Evolutionary conservation across 306 rosid species (phyloP).

Genomic region (Aeschynomene evenia): DNA sequence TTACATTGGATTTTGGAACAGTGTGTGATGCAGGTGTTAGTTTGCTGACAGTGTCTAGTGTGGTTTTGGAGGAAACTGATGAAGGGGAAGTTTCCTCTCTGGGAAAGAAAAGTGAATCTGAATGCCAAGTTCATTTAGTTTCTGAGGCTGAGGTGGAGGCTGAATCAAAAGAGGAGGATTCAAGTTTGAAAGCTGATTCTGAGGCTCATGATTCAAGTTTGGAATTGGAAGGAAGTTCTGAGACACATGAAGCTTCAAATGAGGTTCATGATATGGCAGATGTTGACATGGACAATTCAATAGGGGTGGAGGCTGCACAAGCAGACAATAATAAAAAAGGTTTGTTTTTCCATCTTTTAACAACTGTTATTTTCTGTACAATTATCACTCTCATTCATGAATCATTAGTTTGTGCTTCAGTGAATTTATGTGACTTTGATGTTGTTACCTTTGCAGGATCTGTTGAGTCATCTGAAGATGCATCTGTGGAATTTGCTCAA

Average conservation of each 20-base stretch:
- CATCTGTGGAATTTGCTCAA: slow-evolving; percentile 5
- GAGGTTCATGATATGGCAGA: slow-evolving; percentile 25
- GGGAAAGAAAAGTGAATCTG: slow-evolving; percentile 2
- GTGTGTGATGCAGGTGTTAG: slow-evolving; percentile 36
- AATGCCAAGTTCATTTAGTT: slow-evolving; percentile 4
- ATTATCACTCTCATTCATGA: not conserved
- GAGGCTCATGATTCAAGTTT: not conserved
- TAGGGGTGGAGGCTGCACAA: slow-evolving; percentile 6
- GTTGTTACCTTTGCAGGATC: slow-evolving; percentile 27
- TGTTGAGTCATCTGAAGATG: not conserved
- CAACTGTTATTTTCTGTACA: not conserved
- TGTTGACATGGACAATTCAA: not conserved
- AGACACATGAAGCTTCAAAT: not conserved
- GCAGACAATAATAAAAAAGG: slow-evolving; percentile 24
- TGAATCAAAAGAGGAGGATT: slow-evolving; percentile 5
- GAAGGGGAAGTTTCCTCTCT: slow-evolving; percentile 38
- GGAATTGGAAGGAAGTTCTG: slow-evolving; percentile 14
- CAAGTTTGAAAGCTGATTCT: not conserved
- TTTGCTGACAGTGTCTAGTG: slow-evolving; percentile 21
- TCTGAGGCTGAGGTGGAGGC: not conserved
- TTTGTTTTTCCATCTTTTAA: slow-evolving; percentile 8
- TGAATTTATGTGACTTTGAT: slow-evolving; percentile 10
- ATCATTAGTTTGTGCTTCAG: not conserved
- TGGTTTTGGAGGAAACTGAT: slow-evolving; percentile 25
- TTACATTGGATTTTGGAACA: not conserved